phyloP scores from a whole-genome alignment of 768 basidiomycete genomes.

The Strobilomyces dryophilus region DNA sequence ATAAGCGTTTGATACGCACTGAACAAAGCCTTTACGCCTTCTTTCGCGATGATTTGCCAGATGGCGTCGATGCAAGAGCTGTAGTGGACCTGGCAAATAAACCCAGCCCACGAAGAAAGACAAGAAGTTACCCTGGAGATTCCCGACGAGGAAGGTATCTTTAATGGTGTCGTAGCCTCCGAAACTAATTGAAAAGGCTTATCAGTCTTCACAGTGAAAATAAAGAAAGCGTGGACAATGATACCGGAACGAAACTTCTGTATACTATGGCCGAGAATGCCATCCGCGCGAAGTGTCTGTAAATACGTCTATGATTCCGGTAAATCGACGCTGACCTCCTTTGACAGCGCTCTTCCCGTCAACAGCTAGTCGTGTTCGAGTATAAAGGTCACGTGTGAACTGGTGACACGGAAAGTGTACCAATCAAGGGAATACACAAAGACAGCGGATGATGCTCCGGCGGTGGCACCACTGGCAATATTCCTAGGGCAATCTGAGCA shows the following conservation, averaged over 20 bases:
- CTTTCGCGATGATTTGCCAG: conserved; percentile 37
- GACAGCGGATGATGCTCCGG: conserved; percentile 38
- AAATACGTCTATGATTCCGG: conserved; percentile 40
- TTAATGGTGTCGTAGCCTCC: conserved; percentile 41
- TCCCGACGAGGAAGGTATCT: conserved; percentile 37
- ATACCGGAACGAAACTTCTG: conserved; percentile 42
- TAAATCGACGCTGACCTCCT: conserved; percentile 40
- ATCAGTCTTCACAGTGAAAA: background rate
- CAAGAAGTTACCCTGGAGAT: conserved; percentile 36
- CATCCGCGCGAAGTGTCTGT: conserved; percentile 40
- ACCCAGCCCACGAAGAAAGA: conserved; percentile 41
- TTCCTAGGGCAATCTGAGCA: conserved; percentile 25
- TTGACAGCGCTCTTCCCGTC: conserved; percentile 35
- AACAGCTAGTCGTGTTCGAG: conserved; percentile 39
- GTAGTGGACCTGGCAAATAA: conserved; percentile 33
- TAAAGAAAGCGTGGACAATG: conserved; percentile 28
- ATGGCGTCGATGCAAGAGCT: conserved; percentile 38
- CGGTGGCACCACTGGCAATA: conserved; percentile 39
- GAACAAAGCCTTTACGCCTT: conserved; percentile 37
- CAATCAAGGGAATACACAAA: conserved; percentile 48
- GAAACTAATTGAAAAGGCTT: conserved; percentile 27
- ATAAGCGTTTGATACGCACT: conserved; percentile 21
- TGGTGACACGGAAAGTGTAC: conserved; percentile 14
- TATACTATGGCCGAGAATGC: conserved; percentile 39
- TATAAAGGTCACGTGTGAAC: conserved; percentile 7